Percentiles rank a stretch among this genome's conserved stretches.
Conservation (phyloP, 768 basidiomycete species). For the Kwoniella dejecticola region DNA sequence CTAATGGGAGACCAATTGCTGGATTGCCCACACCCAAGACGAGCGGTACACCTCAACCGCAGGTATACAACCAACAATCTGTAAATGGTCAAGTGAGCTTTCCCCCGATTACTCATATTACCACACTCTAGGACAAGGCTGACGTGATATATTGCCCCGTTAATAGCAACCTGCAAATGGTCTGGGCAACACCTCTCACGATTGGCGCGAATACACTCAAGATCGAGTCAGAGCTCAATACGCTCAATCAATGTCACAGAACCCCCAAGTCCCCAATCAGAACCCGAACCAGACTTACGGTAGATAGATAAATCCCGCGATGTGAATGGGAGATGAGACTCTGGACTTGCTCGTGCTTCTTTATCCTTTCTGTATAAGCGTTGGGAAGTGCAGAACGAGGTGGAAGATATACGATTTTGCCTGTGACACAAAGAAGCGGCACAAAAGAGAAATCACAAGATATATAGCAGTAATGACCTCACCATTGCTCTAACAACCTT, state of each 20-base stretch:
- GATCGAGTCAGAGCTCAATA: neutral
- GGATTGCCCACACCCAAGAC: slow-evolving; percentile 7
- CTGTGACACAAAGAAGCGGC: no score
- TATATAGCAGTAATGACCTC: no score
- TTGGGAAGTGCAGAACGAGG: no score
- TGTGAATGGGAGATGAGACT: no score
- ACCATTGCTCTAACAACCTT: no score
- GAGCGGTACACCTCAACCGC: neutral
- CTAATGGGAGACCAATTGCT: neutral
- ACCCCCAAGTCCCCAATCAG: neutral
- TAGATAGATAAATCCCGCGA: no score
- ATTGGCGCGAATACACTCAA: slow-evolving; percentile 11
- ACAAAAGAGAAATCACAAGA: no score
- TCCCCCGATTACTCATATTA: no score
- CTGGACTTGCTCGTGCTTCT: no score
- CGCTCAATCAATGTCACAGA: neutral
- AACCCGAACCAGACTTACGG: neutral
- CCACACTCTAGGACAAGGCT: no score
- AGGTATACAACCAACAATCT: slow-evolving; percentile 3
- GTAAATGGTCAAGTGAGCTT: neutral
- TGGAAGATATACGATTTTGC: no score
- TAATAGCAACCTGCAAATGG: neutral
- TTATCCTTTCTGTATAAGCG: no score
- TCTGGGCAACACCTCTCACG: slow-evolving; percentile 6
- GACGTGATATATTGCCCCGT: neutral